These are phyloP conservation scores for Zygotorulaspora danielsina DNA, from an alignment of 805 yeast species.

Conservation along the genomic window DNA sequence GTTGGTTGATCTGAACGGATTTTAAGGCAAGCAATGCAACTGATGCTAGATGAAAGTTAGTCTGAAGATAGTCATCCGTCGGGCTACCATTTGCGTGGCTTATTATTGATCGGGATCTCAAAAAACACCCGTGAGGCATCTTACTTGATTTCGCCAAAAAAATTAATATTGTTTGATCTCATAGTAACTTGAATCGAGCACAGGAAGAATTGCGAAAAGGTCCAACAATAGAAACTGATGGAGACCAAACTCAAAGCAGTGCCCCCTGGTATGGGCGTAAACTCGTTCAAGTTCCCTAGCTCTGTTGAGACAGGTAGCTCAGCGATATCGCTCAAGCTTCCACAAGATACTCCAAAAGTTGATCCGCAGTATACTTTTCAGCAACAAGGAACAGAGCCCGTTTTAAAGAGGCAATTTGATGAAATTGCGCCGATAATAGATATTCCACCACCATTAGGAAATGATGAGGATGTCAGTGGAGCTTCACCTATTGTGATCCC, in stretches of 20 bases:
- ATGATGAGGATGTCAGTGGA: constrained; percentile 4
- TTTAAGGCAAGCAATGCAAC: too few relatives aligned
- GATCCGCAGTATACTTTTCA: neutral
- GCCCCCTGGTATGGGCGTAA: constrained; percentile 13
- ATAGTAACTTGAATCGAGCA: too few relatives aligned
- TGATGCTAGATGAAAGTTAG: too few relatives aligned
- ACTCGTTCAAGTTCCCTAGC: constrained; percentile 10
- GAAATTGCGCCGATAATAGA: constrained; percentile 11
- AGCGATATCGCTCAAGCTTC: neutral
- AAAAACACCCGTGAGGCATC: too few relatives aligned
- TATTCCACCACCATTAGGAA: constrained; percentile 15
- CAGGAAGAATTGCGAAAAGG: too few relatives aligned
- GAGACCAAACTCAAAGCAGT: constrained; percentile 31
- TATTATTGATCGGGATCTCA: too few relatives aligned
- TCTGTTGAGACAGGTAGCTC: constrained; percentile 1
- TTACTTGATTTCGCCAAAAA: too few relatives aligned
- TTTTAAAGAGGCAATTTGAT: constrained; percentile 1
- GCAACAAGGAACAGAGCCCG: neutral
- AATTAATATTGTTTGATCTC: too few relatives aligned
- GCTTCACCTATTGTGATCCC: too few relatives aligned
- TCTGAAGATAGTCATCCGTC: too few relatives aligned
- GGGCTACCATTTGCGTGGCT: too few relatives aligned
- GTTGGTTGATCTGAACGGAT: too few relatives aligned
- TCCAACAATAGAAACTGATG: constrained; percentile 19
- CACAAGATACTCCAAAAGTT: neutral